Evolutionary conservation across 1,284 basidiomycete species (phyloP).

Genomic region (Cryptococcus wingfieldii): DNA sequence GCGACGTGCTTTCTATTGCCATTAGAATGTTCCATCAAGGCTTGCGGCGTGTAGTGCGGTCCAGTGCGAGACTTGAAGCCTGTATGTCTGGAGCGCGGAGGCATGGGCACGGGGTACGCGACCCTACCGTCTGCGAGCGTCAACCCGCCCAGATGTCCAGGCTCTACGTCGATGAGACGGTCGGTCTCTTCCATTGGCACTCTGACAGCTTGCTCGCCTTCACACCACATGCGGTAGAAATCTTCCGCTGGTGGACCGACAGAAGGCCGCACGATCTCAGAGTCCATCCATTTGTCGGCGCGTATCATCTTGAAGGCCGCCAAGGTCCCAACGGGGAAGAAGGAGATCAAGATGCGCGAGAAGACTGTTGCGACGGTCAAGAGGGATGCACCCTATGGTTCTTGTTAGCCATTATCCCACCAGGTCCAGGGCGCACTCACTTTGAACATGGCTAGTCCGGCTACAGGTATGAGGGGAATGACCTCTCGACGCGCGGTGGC

Average conservation of each 20-base stretch:
- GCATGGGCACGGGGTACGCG: slow-evolving; percentile 25
- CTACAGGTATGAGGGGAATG: slow-evolving; percentile 39
- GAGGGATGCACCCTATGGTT: slow-evolving; percentile 51
- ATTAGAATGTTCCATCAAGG: not conserved
- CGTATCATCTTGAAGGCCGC: slow-evolving; percentile 26
- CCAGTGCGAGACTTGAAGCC: not conserved
- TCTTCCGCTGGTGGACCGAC: slow-evolving; percentile 34
- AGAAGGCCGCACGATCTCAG: slow-evolving; percentile 23
- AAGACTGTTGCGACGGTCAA: slow-evolving; percentile 38
- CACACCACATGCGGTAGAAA: slow-evolving; percentile 45
- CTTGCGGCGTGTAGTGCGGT: slow-evolving; percentile 1
- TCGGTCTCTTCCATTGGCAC: slow-evolving; percentile 20
- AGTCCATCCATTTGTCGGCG: slow-evolving; percentile 23
- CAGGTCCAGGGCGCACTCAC: slow-evolving; percentile 17
- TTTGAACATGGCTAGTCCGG: slow-evolving; percentile 38
- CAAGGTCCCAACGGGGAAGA: slow-evolving; percentile 43
- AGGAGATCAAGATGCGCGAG: slow-evolving; percentile 44
- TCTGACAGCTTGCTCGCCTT: slow-evolving; percentile 28
- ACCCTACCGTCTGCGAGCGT: slow-evolving; percentile 25
- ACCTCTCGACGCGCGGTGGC: slow-evolving; percentile 35
- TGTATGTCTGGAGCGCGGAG: not conserved
- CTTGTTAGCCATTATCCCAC: not conserved
- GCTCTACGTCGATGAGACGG: slow-evolving; percentile 12
- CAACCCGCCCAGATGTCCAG: slow-evolving; percentile 19
- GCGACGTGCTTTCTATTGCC: slow-evolving; percentile 3